Conservation (phyloP, 1,139 yeast genomes). For the Meyerozyma carpophila region DNA sequence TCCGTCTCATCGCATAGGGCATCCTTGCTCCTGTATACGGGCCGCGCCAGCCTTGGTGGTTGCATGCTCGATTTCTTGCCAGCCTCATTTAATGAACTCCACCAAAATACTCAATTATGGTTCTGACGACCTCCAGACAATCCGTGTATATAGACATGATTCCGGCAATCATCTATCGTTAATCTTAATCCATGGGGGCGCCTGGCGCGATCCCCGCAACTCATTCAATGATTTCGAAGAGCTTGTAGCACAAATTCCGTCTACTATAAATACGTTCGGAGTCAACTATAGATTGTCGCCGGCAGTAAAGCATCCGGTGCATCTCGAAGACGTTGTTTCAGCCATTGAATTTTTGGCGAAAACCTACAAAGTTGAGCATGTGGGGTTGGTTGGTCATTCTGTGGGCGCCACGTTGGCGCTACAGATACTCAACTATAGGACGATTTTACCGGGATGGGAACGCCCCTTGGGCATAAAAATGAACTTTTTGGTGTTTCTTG, state of each 20-base stretch:
- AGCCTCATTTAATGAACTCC: neutral
- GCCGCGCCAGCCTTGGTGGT: too few relatives aligned
- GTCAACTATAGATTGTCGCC: conserved; percentile 71
- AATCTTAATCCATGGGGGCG: conserved; percentile 80
- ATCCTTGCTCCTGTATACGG: too few relatives aligned
- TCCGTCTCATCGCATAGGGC: too few relatives aligned
- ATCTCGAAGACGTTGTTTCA: conserved; percentile 48
- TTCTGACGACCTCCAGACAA: conserved; percentile 13
- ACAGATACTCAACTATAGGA: conserved; percentile 40
- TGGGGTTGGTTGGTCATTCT: conserved; percentile 65
- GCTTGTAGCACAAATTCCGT: conserved; percentile 21
- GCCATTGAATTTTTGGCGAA: conserved; percentile 34
- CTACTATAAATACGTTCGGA: conserved; percentile 27
- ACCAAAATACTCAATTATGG: conserved; percentile 11
- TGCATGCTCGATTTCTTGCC: too few relatives aligned
- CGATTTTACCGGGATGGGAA: conserved; percentile 11
- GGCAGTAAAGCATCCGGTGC: conserved; percentile 56
- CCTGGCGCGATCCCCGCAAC: conserved; percentile 73
- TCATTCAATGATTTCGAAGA: conserved; percentile 51
- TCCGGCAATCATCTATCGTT: conserved; percentile 10
- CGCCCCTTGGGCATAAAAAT: conserved; percentile 3
- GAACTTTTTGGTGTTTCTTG: conserved; percentile 25
- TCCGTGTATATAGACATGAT: conserved; percentile 2
- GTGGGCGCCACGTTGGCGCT: conserved; percentile 73
- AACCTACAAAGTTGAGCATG: conserved; percentile 11